Conservation (phyloP, 495 filamentous ascomycete genomes). For the Achaetomiella virescens region DNA sequence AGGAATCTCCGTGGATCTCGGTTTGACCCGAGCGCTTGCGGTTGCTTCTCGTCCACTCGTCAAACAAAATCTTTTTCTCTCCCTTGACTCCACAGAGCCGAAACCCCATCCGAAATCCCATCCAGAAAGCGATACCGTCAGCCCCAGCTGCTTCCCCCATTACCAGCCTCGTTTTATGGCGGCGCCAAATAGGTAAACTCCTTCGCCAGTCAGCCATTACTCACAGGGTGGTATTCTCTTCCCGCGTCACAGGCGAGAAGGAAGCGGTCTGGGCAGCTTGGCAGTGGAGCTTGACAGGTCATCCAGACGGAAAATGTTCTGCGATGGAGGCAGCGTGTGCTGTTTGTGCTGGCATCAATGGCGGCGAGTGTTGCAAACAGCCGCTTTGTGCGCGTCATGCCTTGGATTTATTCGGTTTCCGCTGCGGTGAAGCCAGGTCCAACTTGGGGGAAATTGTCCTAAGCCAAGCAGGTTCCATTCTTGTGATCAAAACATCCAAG, state of each 20-base stretch:
- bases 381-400: too few species aligned
- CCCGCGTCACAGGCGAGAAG: not conserved
- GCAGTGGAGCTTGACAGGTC: slow-evolving; percentile 9
- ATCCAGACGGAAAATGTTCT: slow-evolving; percentile 1
- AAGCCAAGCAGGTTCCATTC: too few species aligned
- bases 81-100: too few species aligned
- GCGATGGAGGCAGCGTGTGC: not conserved
- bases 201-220: not conserved
- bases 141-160: not conserved
- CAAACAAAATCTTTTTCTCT: too few species aligned
- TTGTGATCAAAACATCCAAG: not conserved
- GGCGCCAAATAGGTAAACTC: slow-evolving; percentile 11
- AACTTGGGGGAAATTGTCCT: too few species aligned
- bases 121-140: too few species aligned
- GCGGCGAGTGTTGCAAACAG: not conserved
- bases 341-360: slow-evolving; percentile 2
- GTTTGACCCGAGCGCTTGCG: not conserved
- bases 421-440: too few species aligned
- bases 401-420: too few species aligned
- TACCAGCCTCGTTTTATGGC: not conserved
- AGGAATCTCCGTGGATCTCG: slow-evolving; percentile 1
- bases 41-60: not conserved
- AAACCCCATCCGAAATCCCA: too few species aligned
- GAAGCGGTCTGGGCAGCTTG: not conserved
- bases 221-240: not conserved